These are phyloP conservation scores for Bacidia rubella DNA, from an alignment of 495 filamentous ascomycete species.

Conservation along the genomic window DNA sequence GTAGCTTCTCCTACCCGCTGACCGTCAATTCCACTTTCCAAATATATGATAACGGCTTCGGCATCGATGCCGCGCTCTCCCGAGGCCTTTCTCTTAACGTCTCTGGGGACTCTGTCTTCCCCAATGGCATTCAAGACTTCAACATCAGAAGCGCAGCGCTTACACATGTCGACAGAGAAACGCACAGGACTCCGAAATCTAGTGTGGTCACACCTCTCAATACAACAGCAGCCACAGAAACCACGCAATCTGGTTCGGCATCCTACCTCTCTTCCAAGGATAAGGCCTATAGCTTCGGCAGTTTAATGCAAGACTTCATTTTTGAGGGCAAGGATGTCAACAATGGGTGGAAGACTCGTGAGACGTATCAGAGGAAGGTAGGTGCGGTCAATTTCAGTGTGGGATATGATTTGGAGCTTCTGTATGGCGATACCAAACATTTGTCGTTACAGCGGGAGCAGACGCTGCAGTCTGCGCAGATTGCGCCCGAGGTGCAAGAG, in stretches of 20 bases:
- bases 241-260: constrained; percentile 43
- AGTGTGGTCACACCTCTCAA: neutral
- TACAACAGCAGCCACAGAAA: constrained; percentile 22
- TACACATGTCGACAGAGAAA: constrained; percentile 7
- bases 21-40: constrained; percentile 43
- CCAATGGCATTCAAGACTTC: constrained; percentile 42
- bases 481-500: neutral
- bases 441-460: constrained; percentile 1
- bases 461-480: neutral
- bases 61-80: constrained; percentile 42
- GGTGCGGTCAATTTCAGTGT: constrained; percentile 39
- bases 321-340: constrained; percentile 27
- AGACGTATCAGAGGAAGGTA: constrained; percentile 36
- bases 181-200: constrained; percentile 3
- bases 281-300: constrained; percentile 36
- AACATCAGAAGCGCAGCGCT: neutral
- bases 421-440: constrained; percentile 13
- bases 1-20: constrained; percentile 51
- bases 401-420: constrained; percentile 23
- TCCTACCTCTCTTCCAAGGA: constrained; percentile 35
- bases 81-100: constrained; percentile 44
- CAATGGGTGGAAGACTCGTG: constrained; percentile 4
- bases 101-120: constrained; percentile 45
- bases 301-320: constrained; percentile 39
- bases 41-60: constrained; percentile 35